Conservation (phyloP, 495 filamentous ascomycete species). For the Neurospora cerealis region DNA sequence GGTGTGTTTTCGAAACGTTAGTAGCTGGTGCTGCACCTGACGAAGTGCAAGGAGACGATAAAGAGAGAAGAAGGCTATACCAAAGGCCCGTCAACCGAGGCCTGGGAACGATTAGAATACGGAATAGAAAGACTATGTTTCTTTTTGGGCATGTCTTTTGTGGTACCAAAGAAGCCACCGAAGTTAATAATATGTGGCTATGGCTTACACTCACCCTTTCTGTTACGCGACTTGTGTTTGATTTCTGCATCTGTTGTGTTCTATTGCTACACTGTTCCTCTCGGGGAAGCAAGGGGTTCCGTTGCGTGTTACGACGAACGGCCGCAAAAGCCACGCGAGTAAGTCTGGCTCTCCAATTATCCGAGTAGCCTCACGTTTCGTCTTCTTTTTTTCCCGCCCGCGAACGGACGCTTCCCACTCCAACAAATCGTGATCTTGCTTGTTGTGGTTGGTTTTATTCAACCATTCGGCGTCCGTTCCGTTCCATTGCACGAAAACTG, state of each 20-base stretch:
- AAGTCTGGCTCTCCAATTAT: not conserved
- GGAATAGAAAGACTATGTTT: not conserved
- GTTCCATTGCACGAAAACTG: not conserved
- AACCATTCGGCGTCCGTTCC: not conserved
- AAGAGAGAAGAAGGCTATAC: slow-evolving; percentile 2
- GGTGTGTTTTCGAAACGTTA: not conserved
- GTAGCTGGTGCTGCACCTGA: not conserved
- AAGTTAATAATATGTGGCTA: not conserved
- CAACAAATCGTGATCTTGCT: not conserved
- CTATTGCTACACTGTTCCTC: not conserved
- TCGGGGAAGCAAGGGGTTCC: not conserved
- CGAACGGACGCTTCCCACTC: not conserved
- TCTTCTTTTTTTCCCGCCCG: not conserved
- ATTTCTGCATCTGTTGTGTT: not conserved
- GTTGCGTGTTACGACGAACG: not conserved
- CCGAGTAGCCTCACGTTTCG: not conserved
- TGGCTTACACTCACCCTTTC: not conserved
- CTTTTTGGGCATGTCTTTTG: not conserved
- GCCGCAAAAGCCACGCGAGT: not conserved
- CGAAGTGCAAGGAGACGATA: slow-evolving; percentile 1
- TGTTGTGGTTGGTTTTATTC: not conserved
- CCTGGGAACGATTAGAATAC: slow-evolving; percentile 6
- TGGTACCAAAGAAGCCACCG: not conserved
- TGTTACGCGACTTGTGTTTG: not conserved
- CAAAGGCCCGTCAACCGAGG: slow-evolving; percentile 26